A percentile compares a stretch with the other conserved stretches of the same genome.
These are phyloP conservation scores for Taphrina communis DNA, from an alignment of 1,139 yeast genomes.

Conservation along the genomic window DNA sequence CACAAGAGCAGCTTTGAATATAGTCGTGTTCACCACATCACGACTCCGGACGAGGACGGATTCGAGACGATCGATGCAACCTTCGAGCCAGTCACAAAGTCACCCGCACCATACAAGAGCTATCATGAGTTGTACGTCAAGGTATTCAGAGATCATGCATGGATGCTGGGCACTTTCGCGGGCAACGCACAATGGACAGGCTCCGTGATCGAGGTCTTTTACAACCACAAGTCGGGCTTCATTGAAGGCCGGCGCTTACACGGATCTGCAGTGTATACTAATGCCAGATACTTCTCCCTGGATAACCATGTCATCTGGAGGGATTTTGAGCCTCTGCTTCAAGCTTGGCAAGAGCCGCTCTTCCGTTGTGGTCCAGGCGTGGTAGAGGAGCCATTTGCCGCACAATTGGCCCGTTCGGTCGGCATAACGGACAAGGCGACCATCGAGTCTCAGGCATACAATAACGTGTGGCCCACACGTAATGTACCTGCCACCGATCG, in stretches of 20 bases:
- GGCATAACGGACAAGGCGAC: conserved; percentile 10
- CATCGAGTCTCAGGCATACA: neutral
- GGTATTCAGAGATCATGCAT: conserved; percentile 4
- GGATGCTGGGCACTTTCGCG: conserved; percentile 24
- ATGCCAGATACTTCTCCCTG: neutral
- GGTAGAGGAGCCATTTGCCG: neutral
- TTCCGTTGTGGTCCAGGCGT: conserved; percentile 3
- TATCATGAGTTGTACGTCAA: conserved; percentile 17
- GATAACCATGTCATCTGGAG: conserved; percentile 17
- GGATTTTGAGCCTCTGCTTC: conserved; percentile 14
- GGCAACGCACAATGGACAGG: conserved; percentile 18
- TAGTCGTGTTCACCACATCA: neutral
- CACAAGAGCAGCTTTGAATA: conserved; percentile 2
- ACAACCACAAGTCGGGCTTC: conserved; percentile 11
- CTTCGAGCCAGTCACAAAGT: neutral
- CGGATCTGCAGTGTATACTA: neutral
- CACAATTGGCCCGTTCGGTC: neutral
- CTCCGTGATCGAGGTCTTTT: conserved; percentile 20
- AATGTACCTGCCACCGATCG: conserved; percentile 16
- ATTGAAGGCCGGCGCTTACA: conserved; percentile 8
- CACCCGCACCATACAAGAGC: conserved; percentile 10
- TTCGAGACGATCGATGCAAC: conserved; percentile 9
- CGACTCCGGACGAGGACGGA: neutral
- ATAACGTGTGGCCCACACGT: conserved; percentile 10
- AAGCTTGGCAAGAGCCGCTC: conserved; percentile 15